Conservation (phyloP, 1,284 basidiomycete genomes). For the Flammula alnicola region DNA sequence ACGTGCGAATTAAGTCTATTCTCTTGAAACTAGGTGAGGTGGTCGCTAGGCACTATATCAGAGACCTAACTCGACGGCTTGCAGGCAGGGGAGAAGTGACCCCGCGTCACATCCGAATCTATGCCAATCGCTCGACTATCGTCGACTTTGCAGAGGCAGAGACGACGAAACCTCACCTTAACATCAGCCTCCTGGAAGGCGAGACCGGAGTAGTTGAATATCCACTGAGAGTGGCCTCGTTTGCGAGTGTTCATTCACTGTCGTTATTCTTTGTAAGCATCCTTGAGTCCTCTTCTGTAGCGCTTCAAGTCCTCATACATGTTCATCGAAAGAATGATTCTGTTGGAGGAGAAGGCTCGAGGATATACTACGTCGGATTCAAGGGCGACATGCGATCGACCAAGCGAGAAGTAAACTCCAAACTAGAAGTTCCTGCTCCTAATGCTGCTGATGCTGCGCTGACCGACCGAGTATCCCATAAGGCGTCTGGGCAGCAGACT, state of each 20-base stretch:
- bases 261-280: conserved; percentile 78
- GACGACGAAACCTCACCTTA: conserved; percentile 65
- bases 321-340: conserved; percentile 58
- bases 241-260: conserved; percentile 72
- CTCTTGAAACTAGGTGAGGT: conserved; percentile 75
- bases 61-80: conserved; percentile 17
- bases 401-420: conserved; percentile 61
- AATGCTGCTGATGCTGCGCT: conserved; percentile 70
- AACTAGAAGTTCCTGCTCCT: conserved; percentile 72
- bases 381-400: conserved; percentile 69
- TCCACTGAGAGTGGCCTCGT: conserved; percentile 73
- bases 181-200: conserved; percentile 72
- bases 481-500: conserved; percentile 56
- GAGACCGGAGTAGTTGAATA: conserved; percentile 74
- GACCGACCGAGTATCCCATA: conserved; percentile 64
- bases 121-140: conserved; percentile 71
- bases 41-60: too few relatives aligned
- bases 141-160: conserved; percentile 79
- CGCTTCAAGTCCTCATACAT: background rate
- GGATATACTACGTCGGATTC: conserved; percentile 82
- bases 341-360: conserved; percentile 61
- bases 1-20: conserved; percentile 74
- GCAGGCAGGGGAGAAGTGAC: conserved; percentile 72
- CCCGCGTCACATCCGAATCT: conserved; percentile 70
- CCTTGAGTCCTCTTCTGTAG: conserved; percentile 2